Percentiles rank a stretch among this genome's conserved stretches.
Evolutionary conservation across 768 basidiomycete genomes (phyloP).

Genomic region (Flagelloscypha sp.): DNA sequence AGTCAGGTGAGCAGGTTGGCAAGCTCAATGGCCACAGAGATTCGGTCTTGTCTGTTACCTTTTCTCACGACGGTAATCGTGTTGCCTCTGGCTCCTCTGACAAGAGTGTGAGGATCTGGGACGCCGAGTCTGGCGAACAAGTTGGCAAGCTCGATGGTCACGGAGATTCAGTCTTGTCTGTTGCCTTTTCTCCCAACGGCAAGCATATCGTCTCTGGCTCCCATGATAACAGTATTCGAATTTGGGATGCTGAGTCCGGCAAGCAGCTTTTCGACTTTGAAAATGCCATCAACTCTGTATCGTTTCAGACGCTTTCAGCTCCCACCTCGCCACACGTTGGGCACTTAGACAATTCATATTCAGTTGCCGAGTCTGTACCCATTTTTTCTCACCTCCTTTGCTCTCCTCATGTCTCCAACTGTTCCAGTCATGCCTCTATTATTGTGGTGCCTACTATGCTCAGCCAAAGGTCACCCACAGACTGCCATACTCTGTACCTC

Average conservation of each 20-base stretch:
- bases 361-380: no score
- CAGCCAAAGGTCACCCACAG: no score
- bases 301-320: no score
- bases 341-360: no score
- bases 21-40: background rate
- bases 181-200: slow-evolving; percentile 13
- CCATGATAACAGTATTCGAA: slow-evolving; percentile 9
- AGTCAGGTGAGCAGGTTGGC: slow-evolving; percentile 2
- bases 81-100: slow-evolving; percentile 10
- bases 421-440: no score
- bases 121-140: slow-evolving; percentile 6
- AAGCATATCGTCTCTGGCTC: slow-evolving; percentile 14
- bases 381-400: no score
- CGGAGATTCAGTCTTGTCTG: slow-evolving; percentile 6
- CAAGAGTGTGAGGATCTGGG: slow-evolving; percentile 8
- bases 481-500: no score
- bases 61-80: slow-evolving; percentile 8
- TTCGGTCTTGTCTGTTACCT: slow-evolving; percentile 3
- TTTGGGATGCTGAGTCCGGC: slow-evolving; percentile 11
- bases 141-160: slow-evolving; percentile 8
- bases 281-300: no score
- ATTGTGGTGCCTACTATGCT: no score
- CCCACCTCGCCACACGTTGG: no score
- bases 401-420: no score
- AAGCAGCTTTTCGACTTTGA: no score